Base-by-base conservation (phyloP, 164 flowering plant genomes). In the Annona cherimola region DNA sequence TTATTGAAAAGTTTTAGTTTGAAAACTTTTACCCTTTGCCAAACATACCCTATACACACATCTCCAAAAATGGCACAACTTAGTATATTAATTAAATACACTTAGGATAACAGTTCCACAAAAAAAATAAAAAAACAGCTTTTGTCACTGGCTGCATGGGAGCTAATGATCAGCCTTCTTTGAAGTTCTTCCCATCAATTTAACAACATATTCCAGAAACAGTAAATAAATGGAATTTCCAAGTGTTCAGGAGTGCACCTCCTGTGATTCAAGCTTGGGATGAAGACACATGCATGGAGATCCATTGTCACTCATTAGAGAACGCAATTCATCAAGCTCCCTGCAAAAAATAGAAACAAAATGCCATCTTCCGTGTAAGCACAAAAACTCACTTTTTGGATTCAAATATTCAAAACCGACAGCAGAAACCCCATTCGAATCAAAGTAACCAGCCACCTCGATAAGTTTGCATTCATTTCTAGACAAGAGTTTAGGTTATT, bases 381-480 rank as follows among this genome's bases (percentile, higher is more conserved):
- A 14, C 41, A 41, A 76, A 61, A 40, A 44, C 41, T 41, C 55
- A 9, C 69, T 40, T 43, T 54, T 43, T 54, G 44, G 5, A n/a
- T 66, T 5, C 42, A 66, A 45, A 35, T 14, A 50, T 18, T 54
- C 16, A 45, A 67, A 67, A 63, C 39, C 1, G 16, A 72, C 43
- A 40, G 14, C 3, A 71, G 5, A 43, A 71, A 19, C 1, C 45
- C 57, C 46, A 42, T 18, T 1, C 50, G 64, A 59, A 9, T 41
- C 39, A 67, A 73, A 41, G 41, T 42, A 67, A 67, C 26, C 12
- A 46, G 68, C 76, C 60, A 94, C 99, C 94, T 84, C 9, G 84
- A 80, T 39, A 95, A 88, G 75, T 87, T 91, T 74, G 78, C 83
- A 79, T 95, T 95, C 5, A 81, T 83, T 68, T 90, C 89, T 70